These are phyloP conservation scores for Calophaca sinica DNA, from an alignment of 306 rosid genomes.

Conservation along the genomic window DNA sequence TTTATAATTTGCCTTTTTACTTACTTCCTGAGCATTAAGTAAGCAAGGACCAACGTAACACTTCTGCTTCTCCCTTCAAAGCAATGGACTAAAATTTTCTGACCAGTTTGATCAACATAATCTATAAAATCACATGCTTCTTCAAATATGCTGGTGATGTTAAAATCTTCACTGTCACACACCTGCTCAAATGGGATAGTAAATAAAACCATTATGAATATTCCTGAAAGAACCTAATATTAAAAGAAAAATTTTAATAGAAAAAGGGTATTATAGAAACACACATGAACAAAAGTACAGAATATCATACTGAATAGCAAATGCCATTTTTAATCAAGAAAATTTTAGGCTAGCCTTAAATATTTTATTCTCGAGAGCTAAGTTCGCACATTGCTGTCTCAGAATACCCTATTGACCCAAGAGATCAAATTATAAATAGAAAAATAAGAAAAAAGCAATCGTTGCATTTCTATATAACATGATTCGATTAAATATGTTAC, in stretches of 20 bases:
- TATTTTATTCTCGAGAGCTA: no score
- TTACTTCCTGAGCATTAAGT: conserved; percentile 94
- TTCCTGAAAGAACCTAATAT: conserved; percentile 17
- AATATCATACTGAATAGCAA: conserved; percentile 11
- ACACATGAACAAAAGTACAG: background rate
- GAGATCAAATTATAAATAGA: no score
- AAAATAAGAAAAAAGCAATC: no score
- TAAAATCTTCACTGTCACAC: conserved; percentile 71
- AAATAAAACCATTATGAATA: conserved; percentile 38
- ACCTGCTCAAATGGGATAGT: conserved; percentile 58
- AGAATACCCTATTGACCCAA: no score
- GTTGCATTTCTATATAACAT: no score
- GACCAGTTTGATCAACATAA: conserved; percentile 72
- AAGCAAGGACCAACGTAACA: conserved; percentile 87
- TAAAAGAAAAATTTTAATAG: background rate
- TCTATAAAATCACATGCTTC: conserved; percentile 81
- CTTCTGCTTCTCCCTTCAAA: conserved; percentile 98
- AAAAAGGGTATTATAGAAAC: conserved; percentile 1
- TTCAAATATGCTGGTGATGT: conserved; percentile 79
- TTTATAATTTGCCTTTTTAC: conserved; percentile 46
- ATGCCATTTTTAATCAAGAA: background rate
- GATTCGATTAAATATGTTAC: no score
- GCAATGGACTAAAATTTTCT: conserved; percentile 89
- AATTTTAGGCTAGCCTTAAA: no score
- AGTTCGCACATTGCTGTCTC: no score